Base-by-base conservation (phyloP, 306 rosid genomes). In the Sicyos baderoa region DNA sequence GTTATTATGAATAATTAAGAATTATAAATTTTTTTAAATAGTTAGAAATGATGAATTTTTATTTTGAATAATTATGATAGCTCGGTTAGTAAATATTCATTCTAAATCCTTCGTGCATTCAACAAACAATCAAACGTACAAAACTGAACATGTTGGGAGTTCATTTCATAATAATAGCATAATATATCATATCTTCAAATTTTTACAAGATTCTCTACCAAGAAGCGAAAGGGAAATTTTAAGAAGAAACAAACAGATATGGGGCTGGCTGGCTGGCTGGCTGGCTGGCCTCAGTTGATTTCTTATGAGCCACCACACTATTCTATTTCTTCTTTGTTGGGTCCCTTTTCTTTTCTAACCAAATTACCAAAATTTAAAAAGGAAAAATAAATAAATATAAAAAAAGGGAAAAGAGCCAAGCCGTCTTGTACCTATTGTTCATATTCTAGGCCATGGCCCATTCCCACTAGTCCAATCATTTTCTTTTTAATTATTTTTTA, bases 381-480 rank as follows among this genome's bases (percentile, higher is more conserved):
- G 17, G 3, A 29, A 8, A 85, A 89, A 89, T 37, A 37, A 37
- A 37, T 37, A 5, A 37, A 5, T 14, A 58, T 8, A 7, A n/a
- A 2, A 57, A 25, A 14, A 11, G 14, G 32, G 11, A 85, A 89
- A 89, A 86, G 97, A 81, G 66, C 83, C 87, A 55, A 40, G 64
- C 79, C 90, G 89, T 82, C 87, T 54, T 77, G 49, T 88, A 76
- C 58, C 45, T 7, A 7, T 83, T 85, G 91, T 85, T 85, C 9
- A 75, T 69, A 72, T 81, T 79, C 75, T 76, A 79, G 84, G 80
- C 80, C 82, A 72, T 83, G 84, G 45, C 79, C 83, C 85, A 59
- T 54, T 2, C 67, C 70, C 54, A 44, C 59, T 77, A 60, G 64
- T 18, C 66, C 48, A 27, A 54, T 74, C 52, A 21, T 27, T 19